These are phyloP conservation scores for Ophiosphaerella narmari DNA, from an alignment of 2,329 filamentous ascomycete species.

Conservation along the genomic window DNA sequence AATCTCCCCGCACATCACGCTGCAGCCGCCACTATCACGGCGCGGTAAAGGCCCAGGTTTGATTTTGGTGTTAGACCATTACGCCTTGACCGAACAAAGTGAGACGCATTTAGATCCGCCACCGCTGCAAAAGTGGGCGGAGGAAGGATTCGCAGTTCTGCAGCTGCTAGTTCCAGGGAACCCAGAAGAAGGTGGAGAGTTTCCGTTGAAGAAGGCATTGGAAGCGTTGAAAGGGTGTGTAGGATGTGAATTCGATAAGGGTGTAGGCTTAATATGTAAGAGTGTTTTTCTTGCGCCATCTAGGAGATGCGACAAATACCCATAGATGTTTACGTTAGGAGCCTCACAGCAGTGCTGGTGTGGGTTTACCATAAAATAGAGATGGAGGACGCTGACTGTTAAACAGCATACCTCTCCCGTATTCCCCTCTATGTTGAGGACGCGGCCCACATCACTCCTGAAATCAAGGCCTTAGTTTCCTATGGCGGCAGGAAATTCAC, in stretches of 20 bases:
- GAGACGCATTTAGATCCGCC: constrained; percentile 56
- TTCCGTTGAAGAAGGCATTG: constrained; percentile 35
- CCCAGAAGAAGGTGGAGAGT: constrained; percentile 38
- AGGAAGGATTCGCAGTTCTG: constrained; percentile 69
- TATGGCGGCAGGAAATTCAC: constrained; percentile 36
- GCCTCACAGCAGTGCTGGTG: no score
- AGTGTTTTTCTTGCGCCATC: not conserved
- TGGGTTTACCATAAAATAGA: not conserved
- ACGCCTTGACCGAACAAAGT: constrained; percentile 31
- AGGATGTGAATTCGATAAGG: constrained; percentile 29
- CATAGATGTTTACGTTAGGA: no score
- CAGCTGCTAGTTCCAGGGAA: constrained; percentile 53
- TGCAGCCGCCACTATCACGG: constrained; percentile 56
- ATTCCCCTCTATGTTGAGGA: constrained; percentile 41
- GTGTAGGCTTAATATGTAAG: constrained; percentile 40
- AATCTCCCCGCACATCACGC: constrained; percentile 35
- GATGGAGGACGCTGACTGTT: constrained; percentile 4
- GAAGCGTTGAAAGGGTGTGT: constrained; percentile 26
- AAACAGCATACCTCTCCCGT: constrained; percentile 36
- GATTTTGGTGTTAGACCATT: constrained; percentile 50
- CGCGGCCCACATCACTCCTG: constrained; percentile 24
- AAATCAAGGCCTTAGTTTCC: constrained; percentile 39
- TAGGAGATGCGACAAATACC: no score
- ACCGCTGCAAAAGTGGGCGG: constrained; percentile 69
- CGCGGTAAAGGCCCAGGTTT: constrained; percentile 55